A percentile compares a stretch with the other conserved stretches of the same genome.
These are phyloP conservation scores for Cercospora canescens DNA, from an alignment of 2,329 filamentous ascomycete species.

Conservation along the genomic window DNA sequence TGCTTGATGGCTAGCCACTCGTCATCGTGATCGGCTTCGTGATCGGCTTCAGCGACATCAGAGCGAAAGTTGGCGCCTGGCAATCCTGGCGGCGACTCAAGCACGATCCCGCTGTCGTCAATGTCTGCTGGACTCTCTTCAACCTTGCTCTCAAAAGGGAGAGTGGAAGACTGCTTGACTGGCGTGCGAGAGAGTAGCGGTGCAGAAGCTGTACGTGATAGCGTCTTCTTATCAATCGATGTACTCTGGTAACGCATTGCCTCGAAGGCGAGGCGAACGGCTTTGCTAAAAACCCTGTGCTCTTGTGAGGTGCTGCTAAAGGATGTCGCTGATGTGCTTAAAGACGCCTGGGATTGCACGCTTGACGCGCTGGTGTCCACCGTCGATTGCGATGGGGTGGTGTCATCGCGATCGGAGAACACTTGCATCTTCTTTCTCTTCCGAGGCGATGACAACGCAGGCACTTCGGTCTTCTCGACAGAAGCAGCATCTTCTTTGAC, in stretches of 20 bases:
- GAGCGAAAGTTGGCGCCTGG: conserved; percentile 10
- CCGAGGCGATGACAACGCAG: conserved; percentile 23
- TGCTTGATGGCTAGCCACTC: conserved; percentile 30
- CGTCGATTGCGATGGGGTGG: conserved; percentile 2
- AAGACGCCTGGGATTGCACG: conserved; percentile 11
- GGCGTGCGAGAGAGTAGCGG: conserved; percentile 12
- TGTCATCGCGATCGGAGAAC: conserved; percentile 22
- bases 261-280: conserved; percentile 25
- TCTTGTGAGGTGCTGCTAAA: conserved; percentile 21
- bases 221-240: conserved; percentile 7
- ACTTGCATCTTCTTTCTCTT: conserved; percentile 34
- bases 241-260: conserved; percentile 21
- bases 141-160: neutral
- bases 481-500: conserved; percentile 13
- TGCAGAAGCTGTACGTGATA: conserved; percentile 17
- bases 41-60: conserved; percentile 23
- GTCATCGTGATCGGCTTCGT: conserved; percentile 25
- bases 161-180: neutral
- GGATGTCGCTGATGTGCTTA: conserved; percentile 29
- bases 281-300: conserved; percentile 27
- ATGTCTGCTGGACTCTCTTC: conserved; percentile 3
- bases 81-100: conserved; percentile 10
- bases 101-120: conserved; percentile 19
- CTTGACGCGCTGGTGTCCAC: conserved; percentile 11
- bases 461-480: conserved; percentile 17